Percentiles rank a stretch among this genome's conserved stretches.
These are phyloP conservation scores for Colletotrichum abscissum DNA, from an alignment of 2,329 filamentous ascomycete genomes.

Conservation along the genomic window DNA sequence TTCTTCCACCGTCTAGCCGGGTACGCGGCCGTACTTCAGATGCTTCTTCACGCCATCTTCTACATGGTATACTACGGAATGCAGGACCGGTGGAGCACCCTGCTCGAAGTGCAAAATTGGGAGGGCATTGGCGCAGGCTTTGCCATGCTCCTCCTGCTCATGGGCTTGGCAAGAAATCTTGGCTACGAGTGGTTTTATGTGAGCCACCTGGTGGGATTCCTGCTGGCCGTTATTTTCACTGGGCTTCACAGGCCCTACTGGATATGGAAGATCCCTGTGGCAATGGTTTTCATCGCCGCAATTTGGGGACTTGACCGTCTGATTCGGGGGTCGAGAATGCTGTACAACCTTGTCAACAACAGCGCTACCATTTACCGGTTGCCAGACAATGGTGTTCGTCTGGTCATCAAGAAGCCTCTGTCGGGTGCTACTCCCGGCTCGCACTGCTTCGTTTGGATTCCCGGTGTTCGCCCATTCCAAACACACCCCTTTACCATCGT, in stretches of 20 bases:
- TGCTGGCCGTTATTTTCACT: conserved; percentile 46
- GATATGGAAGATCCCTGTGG: conserved; percentile 48
- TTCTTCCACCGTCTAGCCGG: conserved; percentile 64
- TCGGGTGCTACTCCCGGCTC: conserved; percentile 47
- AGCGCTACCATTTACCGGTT: conserved; percentile 41
- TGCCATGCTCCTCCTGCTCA: conserved; percentile 40
- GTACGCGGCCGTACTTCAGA: neutral
- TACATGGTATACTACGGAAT: neutral
- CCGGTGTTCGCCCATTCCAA: conserved; percentile 47
- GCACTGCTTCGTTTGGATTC: conserved; percentile 48
- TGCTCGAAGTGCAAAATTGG: conserved; percentile 29
- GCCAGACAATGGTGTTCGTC: conserved; percentile 45
- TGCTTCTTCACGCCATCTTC: neutral
- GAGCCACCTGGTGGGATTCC: conserved; percentile 44
- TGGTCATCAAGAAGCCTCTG: conserved; percentile 44
- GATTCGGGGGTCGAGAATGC: conserved; percentile 41
- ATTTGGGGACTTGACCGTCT: conserved; percentile 46
- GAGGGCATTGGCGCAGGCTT: conserved; percentile 47
- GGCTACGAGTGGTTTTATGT: conserved; percentile 48
- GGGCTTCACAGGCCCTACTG: conserved; percentile 50
- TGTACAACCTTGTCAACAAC: conserved; percentile 43
- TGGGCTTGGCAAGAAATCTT: conserved; percentile 40
- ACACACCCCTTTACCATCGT: conserved; percentile 48
- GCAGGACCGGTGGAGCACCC: neutral
- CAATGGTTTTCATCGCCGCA: conserved; percentile 44